These are phyloP conservation scores for Jacaranda mimosifolia DNA, from an alignment of 257 asterid species.

Conservation along the genomic window DNA sequence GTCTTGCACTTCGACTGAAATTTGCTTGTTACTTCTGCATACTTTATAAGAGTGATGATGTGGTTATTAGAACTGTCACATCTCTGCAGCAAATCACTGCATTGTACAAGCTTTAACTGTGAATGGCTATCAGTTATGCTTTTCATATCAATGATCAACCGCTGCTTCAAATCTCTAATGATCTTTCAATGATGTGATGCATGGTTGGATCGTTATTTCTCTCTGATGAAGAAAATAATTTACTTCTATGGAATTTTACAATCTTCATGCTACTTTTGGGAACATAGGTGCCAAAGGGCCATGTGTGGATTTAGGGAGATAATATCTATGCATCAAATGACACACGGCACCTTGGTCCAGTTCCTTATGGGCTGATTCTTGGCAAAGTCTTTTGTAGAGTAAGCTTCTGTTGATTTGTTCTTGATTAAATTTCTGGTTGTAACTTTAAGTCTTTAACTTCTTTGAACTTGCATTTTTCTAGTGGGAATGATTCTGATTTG, in stretches of 20 bases:
- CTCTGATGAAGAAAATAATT: conserved; percentile 2
- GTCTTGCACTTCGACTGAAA: conserved; percentile 8
- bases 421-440: conserved; percentile 3
- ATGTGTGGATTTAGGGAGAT: conserved; percentile 97
- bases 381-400: conserved; percentile 83
- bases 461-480: background rate
- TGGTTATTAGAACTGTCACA: background rate
- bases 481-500: conserved; percentile 16
- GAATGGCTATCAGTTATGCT: background rate
- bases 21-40: conserved; percentile 11
- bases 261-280: conserved; percentile 26
- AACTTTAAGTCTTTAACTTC: background rate
- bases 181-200: background rate
- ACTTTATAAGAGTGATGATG: conserved; percentile 2
- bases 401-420: conserved; percentile 42
- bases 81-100: conserved; percentile 1
- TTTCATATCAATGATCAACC: background rate
- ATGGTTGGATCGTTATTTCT: background rate
- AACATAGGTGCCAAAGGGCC: conserved; percentile 90
- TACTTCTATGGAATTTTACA: conserved; percentile 7
- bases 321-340: conserved; percentile 77
- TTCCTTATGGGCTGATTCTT: conserved; percentile 76
- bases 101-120: background rate
- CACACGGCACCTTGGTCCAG: conserved; percentile 84
- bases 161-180: conserved; percentile 5